These are phyloP conservation scores for Lasiosphaeria miniovina DNA, from an alignment of 495 filamentous ascomycete genomes.

Conservation along the genomic window DNA sequence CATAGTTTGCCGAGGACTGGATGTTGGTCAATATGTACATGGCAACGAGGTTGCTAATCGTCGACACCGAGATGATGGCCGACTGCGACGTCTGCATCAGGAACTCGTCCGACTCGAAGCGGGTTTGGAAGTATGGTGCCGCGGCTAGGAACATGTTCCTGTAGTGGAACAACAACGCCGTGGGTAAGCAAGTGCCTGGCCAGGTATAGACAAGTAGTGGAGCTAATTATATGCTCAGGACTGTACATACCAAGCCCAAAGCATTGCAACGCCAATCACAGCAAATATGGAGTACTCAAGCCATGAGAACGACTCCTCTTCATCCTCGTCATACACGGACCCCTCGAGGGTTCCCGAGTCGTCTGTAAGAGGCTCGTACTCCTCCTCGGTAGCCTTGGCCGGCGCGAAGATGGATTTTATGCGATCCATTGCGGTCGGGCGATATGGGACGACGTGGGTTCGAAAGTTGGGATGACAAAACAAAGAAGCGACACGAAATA, in stretches of 20 bases:
- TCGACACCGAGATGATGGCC: constrained; percentile 81
- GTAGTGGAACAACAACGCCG: not conserved
- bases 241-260: constrained; percentile 84
- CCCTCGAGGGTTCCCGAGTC: constrained; percentile 33
- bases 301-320: constrained; percentile 61
- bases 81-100: constrained; percentile 80
- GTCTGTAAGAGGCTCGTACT: constrained; percentile 56
- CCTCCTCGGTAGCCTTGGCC: constrained; percentile 38
- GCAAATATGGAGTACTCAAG: constrained; percentile 82
- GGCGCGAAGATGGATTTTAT: constrained; percentile 28
- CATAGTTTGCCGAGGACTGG: constrained; percentile 78
- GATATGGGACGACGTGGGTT: not conserved
- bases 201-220: too few relatives aligned
- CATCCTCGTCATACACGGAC: constrained; percentile 30
- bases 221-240: not conserved
- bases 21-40: constrained; percentile 72
- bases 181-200: not conserved
- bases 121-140: constrained; percentile 84
- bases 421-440: constrained; percentile 24
- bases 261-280: constrained; percentile 86
- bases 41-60: constrained; percentile 70
- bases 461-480: not conserved
- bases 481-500: too few relatives aligned
- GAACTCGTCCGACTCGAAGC: constrained; percentile 68
- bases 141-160: constrained; percentile 99